Base-by-base conservation (phyloP, 768 basidiomycete species). In the Lyophyllum atratum region DNA sequence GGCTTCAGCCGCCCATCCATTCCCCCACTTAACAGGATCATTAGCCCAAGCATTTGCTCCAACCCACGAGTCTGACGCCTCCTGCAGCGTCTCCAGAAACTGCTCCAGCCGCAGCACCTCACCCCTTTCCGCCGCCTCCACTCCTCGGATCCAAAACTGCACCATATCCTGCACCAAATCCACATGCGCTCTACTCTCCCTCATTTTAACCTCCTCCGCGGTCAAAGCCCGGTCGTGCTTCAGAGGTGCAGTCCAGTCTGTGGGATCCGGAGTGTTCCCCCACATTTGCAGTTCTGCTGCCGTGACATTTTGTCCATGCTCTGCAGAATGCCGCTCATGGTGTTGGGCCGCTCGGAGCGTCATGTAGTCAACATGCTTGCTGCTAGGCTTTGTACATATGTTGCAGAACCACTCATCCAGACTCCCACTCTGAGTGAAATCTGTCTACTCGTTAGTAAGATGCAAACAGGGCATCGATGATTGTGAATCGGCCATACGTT, bases 141-240 rank as follows among this genome's bases (percentile, higher is more conserved):
- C 70, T 0, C 77, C 80, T 12, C 74, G 67, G 43, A 74, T 72
- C 84, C 84, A 85, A 66, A 83, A 85, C 3, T 79, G 78, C 31
- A 85, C 76, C 60, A 82, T 61, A 63, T 83, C 81, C 34, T 70
- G 68, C 22, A 82, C 74, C 11, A 78, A 72, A 57, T 83, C 81
- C n/a, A 82, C 74, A 47, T 66, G 60, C 58, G 64, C 12, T 66
- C 72, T 59, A 66, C 68, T 55, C 58, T 62, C 68, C 52, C 56
- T 63, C 61, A 60, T 66, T 56, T 65, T 69, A 29, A 71, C 58
- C 64, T 75, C 72, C 59, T 65, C 70, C 34, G 22, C 56, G 24
- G 65, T 72, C 55, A 64, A 62, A 48, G 55, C 56, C 17, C 55
- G 59, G 25, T 62, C 62, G 50, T 65, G 61, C 28, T 60, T 55